Evolutionary conservation across 495 filamentous ascomycete species (phyloP).

Genomic region (Bathelium albidoporum): DNA sequence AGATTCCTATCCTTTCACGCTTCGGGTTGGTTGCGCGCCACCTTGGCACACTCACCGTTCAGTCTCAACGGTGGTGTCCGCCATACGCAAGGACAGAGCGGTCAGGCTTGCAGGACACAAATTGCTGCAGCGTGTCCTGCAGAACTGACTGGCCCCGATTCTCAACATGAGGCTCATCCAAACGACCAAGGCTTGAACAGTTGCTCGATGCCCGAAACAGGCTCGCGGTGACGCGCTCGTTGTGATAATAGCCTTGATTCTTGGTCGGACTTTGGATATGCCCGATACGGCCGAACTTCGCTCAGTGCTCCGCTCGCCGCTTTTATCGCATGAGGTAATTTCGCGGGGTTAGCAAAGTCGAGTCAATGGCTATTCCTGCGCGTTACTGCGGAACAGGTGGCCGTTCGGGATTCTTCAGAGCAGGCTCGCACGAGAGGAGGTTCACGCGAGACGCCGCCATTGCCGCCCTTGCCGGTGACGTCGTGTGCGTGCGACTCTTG

Average conservation of each 20-base stretch:
- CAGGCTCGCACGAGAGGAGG: neutral
- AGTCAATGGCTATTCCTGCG: neutral
- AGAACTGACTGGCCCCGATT: neutral
- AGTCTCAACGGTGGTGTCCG: too few relatives aligned
- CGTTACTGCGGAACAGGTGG: neutral
- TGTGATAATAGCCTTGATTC: neutral
- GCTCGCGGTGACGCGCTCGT: too few relatives aligned
- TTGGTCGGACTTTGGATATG: neutral
- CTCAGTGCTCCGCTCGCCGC: neutral
- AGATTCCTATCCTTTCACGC: neutral
- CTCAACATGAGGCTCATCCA: neutral
- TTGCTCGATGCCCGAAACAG: too few relatives aligned
- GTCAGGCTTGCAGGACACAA: neutral
- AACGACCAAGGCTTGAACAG: neutral
- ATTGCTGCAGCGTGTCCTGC: neutral
- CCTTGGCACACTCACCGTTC: neutral
- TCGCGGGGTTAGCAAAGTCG: neutral
- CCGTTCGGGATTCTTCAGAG: neutral
- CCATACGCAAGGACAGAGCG: neutral
- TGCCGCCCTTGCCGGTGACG: neutral
- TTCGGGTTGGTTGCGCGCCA: neutral
- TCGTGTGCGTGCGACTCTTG: neutral
- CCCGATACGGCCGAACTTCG: neutral
- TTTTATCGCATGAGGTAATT: neutral
- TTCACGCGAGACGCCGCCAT: neutral